These are phyloP conservation scores for Clitopilus hobsonii DNA, from an alignment of 768 basidiomycete species.

Conservation along the genomic window DNA sequence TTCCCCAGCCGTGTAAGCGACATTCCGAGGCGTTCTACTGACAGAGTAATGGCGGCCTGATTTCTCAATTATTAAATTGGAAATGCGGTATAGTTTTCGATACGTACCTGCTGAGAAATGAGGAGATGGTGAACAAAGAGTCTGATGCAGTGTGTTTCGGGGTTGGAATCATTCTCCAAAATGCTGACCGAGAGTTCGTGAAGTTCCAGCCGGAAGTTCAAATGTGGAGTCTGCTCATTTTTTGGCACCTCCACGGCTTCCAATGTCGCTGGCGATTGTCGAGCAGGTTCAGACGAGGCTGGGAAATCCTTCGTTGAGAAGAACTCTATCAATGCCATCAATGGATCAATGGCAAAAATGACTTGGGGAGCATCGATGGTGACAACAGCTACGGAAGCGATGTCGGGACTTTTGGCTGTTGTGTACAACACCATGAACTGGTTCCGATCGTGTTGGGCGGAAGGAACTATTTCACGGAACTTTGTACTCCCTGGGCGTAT, in stretches of 20 bases:
- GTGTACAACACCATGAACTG: conserved; percentile 94
- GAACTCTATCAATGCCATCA: conserved; percentile 86
- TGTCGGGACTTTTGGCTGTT: conserved; percentile 52
- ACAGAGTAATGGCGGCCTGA: conserved; percentile 82
- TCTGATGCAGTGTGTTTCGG: conserved; percentile 81
- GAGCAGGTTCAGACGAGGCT: conserved; percentile 34
- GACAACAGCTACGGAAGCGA: conserved; percentile 68
- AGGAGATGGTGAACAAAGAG: conserved; percentile 79
- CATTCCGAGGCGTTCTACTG: conserved; percentile 84
- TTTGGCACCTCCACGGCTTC: neutral
- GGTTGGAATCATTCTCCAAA: conserved; percentile 76
- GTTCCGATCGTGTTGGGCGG: conserved; percentile 80
- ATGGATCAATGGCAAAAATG: conserved; percentile 88
- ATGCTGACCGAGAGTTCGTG: conserved; percentile 87
- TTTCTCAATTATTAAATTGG: no score
- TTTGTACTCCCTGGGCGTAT: conserved; percentile 76
- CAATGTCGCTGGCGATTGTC: neutral
- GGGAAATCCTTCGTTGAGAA: conserved; percentile 28
- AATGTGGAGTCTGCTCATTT: neutral
- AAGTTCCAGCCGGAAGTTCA: conserved; percentile 80
- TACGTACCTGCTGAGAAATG: conserved; percentile 85
- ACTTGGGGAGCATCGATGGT: conserved; percentile 91
- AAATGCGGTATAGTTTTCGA: no score
- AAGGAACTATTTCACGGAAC: conserved; percentile 94
- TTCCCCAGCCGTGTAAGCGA: conserved; percentile 87